These are phyloP conservation scores for Coemansia sp. DNA, from an alignment of 192 early-diverging fungal species.

Conservation along the genomic window DNA sequence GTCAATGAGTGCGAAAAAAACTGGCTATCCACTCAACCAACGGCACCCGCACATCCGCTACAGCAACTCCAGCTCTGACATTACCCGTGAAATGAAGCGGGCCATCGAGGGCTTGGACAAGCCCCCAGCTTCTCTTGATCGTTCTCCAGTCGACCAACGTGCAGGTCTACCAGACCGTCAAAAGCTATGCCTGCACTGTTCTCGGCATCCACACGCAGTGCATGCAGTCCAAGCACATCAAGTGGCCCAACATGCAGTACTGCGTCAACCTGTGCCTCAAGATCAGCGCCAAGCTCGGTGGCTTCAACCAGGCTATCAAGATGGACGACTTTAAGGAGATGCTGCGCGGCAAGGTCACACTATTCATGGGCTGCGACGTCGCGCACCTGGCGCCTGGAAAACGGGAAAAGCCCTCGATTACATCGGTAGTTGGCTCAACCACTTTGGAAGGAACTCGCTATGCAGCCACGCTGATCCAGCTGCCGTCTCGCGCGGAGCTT, in stretches of 20 bases:
- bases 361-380: slow-evolving; percentile 90
- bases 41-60: slow-evolving; percentile 44
- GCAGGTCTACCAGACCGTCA: slow-evolving; percentile 80
- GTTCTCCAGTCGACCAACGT: slow-evolving; percentile 77
- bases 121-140: slow-evolving; percentile 73
- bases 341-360: slow-evolving; percentile 67
- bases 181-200: slow-evolving; percentile 84
- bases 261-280: slow-evolving; percentile 93
- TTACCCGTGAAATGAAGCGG: slow-evolving; percentile 65
- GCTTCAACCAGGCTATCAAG: slow-evolving; percentile 72
- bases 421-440: slow-evolving; percentile 71
- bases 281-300: slow-evolving; percentile 90
- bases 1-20: slow-evolving; percentile 71
- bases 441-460: slow-evolving; percentile 62
- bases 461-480: slow-evolving; percentile 61
- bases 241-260: slow-evolving; percentile 78
- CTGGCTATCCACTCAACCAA: slow-evolving; percentile 62
- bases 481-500: slow-evolving; percentile 67
- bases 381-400: slow-evolving; percentile 77
- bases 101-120: slow-evolving; percentile 67
- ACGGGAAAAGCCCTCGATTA: slow-evolving; percentile 64
- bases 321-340: slow-evolving; percentile 52
- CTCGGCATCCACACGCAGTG: slow-evolving; percentile 90
- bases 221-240: slow-evolving; percentile 78
- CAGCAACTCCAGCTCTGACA: slow-evolving; percentile 59